Evolutionary conservation across 257 asterid species (phyloP), one percentile per base, ranked within the genome.

Genomic region (Capsicum baccatum): DNA sequence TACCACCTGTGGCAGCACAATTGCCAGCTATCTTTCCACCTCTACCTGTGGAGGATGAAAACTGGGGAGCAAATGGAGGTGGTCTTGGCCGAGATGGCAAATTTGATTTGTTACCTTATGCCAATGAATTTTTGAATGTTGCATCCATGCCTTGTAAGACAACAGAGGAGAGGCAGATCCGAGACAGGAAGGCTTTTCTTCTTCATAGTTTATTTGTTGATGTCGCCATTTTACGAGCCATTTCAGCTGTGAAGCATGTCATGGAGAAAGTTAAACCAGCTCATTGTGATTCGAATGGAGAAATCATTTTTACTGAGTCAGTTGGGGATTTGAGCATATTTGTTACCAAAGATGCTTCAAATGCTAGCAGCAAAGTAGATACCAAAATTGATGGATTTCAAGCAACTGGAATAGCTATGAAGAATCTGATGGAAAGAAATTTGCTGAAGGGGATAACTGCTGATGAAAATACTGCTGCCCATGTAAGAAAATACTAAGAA

Each of bases 21-120:
- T 87, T 91, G 69, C 97, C 97, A 63, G 89, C 96, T 62, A 69
- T 87, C 83, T 94, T 94, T 87, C 97, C 98, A 87, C 94, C 94
- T 85, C 91, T 96, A 79, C 98, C 99, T 33, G 87, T 89, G 17
- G 99, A 96, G 90, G 98, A 96, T 80, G 98, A 92, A 87, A 93
- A 89, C 83, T 96, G 99, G 98, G 99, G 97, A 86, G 99, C 98
- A 78, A 88, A 92, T 89, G 99, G 99, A 79, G 99, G 99, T 83
- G 98, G 99, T 83, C 96, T 93, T 13, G 98, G 97, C 89, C 90
- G 94, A 90, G 97, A 91, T 89, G 98, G 98, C 21, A 89, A 92
- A 90, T 89, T 91, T 83, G 97, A 94, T 90, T 86, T 92, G 86
- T 86, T 96, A 66, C 97, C 99, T 88, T 94, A 89, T 85, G 97